Evolutionary conservation across 2,329 filamentous ascomycete species (phyloP), one percentile per base, ranked within the genome.

Genomic region (Mycocentrospora acerina): DNA sequence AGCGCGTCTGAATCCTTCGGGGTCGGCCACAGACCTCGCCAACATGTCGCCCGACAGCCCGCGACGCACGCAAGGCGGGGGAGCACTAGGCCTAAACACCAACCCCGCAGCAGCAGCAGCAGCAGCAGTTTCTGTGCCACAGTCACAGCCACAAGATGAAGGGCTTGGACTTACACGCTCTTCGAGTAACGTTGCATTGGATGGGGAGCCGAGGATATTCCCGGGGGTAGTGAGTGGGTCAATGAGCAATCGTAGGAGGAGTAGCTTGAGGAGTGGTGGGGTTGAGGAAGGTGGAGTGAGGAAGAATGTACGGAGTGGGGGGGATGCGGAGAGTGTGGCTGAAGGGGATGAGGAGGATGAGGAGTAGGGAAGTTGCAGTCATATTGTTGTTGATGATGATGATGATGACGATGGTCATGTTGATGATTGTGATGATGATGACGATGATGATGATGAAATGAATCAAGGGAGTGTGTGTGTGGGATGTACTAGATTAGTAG

Each of bases 191-290:
- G 42, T 60, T 7, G 48, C 57, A 6, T 46, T 72, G 17, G 66
- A 68, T 18, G 80, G 76, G 32, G 85, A 88, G 62, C 86, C 85
- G 9, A 78, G 75, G 46, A 81, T 88, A 46, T 86, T 88, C 49
- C 86, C 86, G 0, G 86, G 86, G 0, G 77, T 90, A 22, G 76
- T 89, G 9, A 72, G 70, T 35, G 67, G 71, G n/a, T n/a, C n/a
- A n/a, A n/a, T n/a, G n/a, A n/a, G n/a, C n/a, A n/a, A n/a, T n/a
- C n/a, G n/a, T n/a, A n/a, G n/a, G 34, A 61, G 66, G 24, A 58
- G 71, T 14, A 60, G 68, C 28, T 63, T 63, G 40, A 65, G 67
- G 28, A 60, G 60, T 41, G 52, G 16, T 40, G 40, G 33, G 35
- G n/a, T n/a, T 49, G 5, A 55, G 55, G 11, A 55, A 62, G 12